A percentile compares a stretch with the other conserved stretches of the same genome.
Conservation (phyloP, 2,329 filamentous ascomycete genomes). For the Tolypocladium nubicola region DNA sequence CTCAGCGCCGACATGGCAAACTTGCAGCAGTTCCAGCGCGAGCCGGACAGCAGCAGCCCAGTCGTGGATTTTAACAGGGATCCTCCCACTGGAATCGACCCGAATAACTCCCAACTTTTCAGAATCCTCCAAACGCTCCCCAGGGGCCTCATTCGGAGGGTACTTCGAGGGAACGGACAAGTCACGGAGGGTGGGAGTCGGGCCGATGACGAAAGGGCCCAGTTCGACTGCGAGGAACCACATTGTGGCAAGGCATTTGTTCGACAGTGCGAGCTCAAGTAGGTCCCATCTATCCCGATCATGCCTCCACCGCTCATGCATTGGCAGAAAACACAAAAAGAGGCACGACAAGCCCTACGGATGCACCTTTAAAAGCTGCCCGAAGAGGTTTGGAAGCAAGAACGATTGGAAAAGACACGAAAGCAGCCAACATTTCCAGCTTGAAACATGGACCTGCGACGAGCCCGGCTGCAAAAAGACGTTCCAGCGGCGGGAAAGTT, state of each 20-base stretch:
- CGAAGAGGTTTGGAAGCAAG: slow-evolving; percentile 76
- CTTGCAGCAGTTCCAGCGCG: not conserved
- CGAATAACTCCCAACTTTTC: slow-evolving; percentile 6
- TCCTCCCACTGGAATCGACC: not conserved
- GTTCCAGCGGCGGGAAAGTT: slow-evolving; percentile 46
- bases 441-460: slow-evolving; percentile 63
- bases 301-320: not conserved
- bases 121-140: slow-evolving; percentile 17
- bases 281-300: slow-evolving; percentile 10
- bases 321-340: slow-evolving; percentile 66
- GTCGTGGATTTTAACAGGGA: not conserved
- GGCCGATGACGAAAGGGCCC: slow-evolving; percentile 8
- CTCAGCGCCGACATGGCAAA: not conserved
- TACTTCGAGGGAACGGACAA: slow-evolving; percentile 11
- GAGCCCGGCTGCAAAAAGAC: slow-evolving; percentile 44
- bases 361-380: slow-evolving; percentile 63
- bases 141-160: slow-evolving; percentile 19
- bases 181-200: slow-evolving; percentile 3
- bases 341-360: slow-evolving; percentile 73
- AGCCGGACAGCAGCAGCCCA: not conserved
- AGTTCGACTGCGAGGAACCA: slow-evolving; percentile 18
- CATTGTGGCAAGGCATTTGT: slow-evolving; percentile 35
- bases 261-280: slow-evolving; percentile 49
- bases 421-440: slow-evolving; percentile 62
- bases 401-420: slow-evolving; percentile 94